These are phyloP conservation scores for Pyracantha coccinea DNA, from an alignment of 331 rosid genomes.

Conservation along the genomic window DNA sequence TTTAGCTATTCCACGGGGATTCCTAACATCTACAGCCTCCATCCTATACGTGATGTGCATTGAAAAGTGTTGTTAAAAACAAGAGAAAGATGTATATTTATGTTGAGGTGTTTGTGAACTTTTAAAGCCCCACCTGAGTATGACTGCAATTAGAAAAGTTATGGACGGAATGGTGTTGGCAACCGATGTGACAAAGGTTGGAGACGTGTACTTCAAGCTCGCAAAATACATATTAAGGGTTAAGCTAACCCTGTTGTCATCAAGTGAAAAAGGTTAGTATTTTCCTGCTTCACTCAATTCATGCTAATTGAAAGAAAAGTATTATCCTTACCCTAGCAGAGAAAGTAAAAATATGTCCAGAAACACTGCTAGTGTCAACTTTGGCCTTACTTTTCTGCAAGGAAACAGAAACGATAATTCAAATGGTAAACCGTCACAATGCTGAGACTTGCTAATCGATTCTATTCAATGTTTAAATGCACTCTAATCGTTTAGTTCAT, in stretches of 20 bases:
- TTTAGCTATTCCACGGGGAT: constrained; percentile 7
- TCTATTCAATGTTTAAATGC: not conserved
- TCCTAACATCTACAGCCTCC: constrained; percentile 7
- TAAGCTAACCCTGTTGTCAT: constrained; percentile 8
- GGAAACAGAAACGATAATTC: not conserved
- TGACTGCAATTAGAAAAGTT: constrained; percentile 1
- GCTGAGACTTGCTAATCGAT: not conserved
- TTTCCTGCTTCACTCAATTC: not conserved
- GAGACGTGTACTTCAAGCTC: constrained; percentile 17
- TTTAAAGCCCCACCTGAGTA: not conserved
- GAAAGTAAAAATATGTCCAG: constrained; percentile 13
- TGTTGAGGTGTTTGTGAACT: not conserved
- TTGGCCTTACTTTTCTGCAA: constrained; percentile 9
- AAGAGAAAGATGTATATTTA: not conserved
- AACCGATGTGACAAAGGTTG: constrained; percentile 13
- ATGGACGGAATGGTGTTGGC: not conserved
- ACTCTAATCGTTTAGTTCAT: not conserved
- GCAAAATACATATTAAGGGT: constrained; percentile 11
- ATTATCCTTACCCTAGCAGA: not conserved
- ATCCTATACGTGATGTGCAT: not conserved
- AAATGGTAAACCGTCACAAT: not conserved
- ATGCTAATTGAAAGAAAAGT: not conserved
- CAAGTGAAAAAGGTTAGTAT: not conserved
- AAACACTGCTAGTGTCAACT: constrained; percentile 11
- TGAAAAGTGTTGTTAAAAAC: not conserved